Evolutionary conservation across 1,284 basidiomycete genomes (phyloP), one percentile per base, ranked within the genome.

Genomic region (Flammula alnicola): DNA sequence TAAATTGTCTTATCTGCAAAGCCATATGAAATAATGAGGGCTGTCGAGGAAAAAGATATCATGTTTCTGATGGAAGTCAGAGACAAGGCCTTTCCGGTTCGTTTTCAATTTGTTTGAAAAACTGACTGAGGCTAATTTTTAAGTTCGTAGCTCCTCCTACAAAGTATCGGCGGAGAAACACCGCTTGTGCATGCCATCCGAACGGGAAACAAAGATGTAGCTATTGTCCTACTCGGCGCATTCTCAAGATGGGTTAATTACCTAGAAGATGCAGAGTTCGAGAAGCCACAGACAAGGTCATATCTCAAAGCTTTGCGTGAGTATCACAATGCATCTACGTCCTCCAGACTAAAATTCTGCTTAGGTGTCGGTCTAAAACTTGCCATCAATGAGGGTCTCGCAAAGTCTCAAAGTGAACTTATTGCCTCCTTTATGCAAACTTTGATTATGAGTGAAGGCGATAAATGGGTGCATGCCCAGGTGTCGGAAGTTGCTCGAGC

Each of bases 391-490:
- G 86, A 82, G 59, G 91, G 89, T 12, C 72, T 93, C 25, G 80
- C 88, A 52, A 83, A 80, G 55, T 82, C 83, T 1, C 88, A 91
- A 61, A 87, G 79, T 54, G 89, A 92, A 58, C 74, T 92, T 27
- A 87, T 86, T 49, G 86, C 89, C 17, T 91, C 88, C 1, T 93
- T 91, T 64, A 68, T 93, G 60, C 90, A 93, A 67, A 89, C 87
- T 5, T 72, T 92, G 29, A 80, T 93, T 49, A 93, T 93, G 90
- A 90, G 87, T 54, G 89, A 93, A 71, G 90, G 90, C 14, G 89
- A 91, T 57, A 81, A 80, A 59, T 93, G 91, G 91, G 79, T 93
- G 31, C 70, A 69, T 43, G 72, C 77, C 0, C 82, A 88, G 57
- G 78, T 80, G 9, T 74, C 76, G 4, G 78, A 78, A 51, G 73